phyloP scores from a whole-genome alignment of 768 basidiomycete genomes.

The Kondoa subrosea region DNA sequence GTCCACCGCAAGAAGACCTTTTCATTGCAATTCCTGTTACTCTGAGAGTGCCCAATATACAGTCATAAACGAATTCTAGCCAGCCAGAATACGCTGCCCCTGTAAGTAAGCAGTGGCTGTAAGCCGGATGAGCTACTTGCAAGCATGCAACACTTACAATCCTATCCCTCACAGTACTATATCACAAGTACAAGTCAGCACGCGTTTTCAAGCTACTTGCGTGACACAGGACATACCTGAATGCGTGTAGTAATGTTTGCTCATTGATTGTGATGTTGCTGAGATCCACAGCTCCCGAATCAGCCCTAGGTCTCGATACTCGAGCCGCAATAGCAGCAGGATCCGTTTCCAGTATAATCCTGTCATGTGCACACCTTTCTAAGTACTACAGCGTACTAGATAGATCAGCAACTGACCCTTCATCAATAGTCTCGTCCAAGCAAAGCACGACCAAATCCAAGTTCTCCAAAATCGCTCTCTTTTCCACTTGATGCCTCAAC shows the following conservation, averaged over 20 bases:
- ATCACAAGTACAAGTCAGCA: not conserved
- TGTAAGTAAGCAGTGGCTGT: not conserved
- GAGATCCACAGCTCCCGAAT: constrained; percentile 39
- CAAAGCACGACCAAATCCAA: constrained; percentile 80
- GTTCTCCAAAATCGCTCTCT: constrained; percentile 83
- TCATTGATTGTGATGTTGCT: constrained; percentile 98
- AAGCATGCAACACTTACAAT: not conserved
- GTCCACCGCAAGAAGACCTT: no score
- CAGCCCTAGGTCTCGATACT: constrained; percentile 78
- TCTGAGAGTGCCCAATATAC: no score
- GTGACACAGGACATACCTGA: not conserved
- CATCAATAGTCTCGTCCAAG: constrained; percentile 91
- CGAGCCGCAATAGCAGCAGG: constrained; percentile 84
- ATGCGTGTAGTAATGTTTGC: constrained; percentile 17
- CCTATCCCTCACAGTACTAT: constrained; percentile 3
- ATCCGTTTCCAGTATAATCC: constrained; percentile 94
- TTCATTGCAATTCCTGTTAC: no score
- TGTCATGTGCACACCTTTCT: constrained; percentile 30
- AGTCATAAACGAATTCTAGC: not conserved
- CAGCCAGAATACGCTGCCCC: not conserved
- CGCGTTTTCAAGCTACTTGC: not conserved
- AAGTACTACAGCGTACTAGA: not conserved
- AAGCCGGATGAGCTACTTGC: not conserved
- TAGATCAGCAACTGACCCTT: constrained; percentile 51
- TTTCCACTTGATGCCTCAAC: constrained; percentile 82